phyloP scores from a whole-genome alignment of 768 basidiomycete genomes.

The Boletus eberwhitei region DNA sequence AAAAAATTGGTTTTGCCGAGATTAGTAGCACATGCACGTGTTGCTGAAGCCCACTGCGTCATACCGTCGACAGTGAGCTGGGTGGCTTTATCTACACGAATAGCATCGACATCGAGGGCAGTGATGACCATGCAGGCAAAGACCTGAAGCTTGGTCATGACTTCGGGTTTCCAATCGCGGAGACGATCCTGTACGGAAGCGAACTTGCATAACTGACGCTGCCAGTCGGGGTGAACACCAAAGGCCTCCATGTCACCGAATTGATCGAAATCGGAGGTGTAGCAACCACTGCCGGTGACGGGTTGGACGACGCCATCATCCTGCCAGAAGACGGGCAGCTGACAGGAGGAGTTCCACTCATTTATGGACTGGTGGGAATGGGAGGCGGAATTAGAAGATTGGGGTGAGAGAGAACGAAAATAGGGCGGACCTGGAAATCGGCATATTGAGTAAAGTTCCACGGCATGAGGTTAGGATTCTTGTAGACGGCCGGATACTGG shows the following conservation, averaged over 20 bases:
- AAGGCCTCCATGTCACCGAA: constrained; percentile 98
- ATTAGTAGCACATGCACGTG: constrained; percentile 67
- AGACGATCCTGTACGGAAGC: constrained; percentile 96
- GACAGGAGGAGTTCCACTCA: constrained; percentile 68
- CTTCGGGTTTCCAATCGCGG: constrained; percentile 82
- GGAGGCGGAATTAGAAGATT: background rate
- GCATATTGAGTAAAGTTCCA: constrained; percentile 86
- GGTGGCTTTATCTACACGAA: constrained; percentile 93
- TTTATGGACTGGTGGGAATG: constrained; percentile 52
- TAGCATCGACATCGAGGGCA: constrained; percentile 88
- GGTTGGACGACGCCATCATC: constrained; percentile 58
- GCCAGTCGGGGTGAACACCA: constrained; percentile 92
- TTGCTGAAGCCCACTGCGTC: constrained; percentile 68
- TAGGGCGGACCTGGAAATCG: constrained; percentile 63
- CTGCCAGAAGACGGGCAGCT: constrained; percentile 75
- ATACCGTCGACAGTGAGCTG: constrained; percentile 85
- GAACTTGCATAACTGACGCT: constrained; percentile 92
- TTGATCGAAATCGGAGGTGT: constrained; percentile 86
- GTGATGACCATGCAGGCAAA: constrained; percentile 87
- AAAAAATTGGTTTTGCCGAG: constrained; percentile 85
- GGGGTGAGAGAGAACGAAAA: background rate
- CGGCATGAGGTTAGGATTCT: constrained; percentile 68
- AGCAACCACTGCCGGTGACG: constrained; percentile 68
- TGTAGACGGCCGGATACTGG: constrained; percentile 76
- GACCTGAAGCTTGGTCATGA: constrained; percentile 70